These are phyloP conservation scores for Pythium volutum DNA, from an alignment of 352 stramenopile genomes.

Conservation along the genomic window DNA sequence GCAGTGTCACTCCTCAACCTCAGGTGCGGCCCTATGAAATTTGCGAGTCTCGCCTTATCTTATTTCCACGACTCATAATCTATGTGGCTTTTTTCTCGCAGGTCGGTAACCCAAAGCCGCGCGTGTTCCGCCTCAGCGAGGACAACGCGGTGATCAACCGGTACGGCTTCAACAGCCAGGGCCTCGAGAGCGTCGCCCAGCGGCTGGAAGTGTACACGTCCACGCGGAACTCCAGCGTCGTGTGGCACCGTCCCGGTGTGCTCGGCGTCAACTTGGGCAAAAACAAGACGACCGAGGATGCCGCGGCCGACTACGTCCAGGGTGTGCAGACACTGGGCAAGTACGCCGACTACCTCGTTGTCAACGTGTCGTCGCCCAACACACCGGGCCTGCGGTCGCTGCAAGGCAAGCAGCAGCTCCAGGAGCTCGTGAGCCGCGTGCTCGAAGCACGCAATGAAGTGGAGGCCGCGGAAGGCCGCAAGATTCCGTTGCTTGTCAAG, in stretches of 20 bases:
- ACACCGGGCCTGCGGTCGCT: slow-evolving; percentile 86
- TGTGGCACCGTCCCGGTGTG: slow-evolving; percentile 61
- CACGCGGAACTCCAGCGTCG: slow-evolving; percentile 29
- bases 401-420: slow-evolving; percentile 80
- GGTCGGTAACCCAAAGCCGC: slow-evolving; percentile 93
- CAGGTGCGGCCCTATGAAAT: slow-evolving; percentile 44
- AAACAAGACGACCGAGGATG: slow-evolving; percentile 93
- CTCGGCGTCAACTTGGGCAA: slow-evolving; percentile 98
- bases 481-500: slow-evolving; percentile 95
- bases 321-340: slow-evolving; percentile 91
- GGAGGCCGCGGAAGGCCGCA: slow-evolving; percentile 45
- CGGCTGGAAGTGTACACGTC: slow-evolving; percentile 61
- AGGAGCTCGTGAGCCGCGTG: slow-evolving; percentile 69
- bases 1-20: slow-evolving; percentile 90
- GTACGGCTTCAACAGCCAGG: slow-evolving; percentile 98
- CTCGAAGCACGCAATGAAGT: slow-evolving; percentile 66
- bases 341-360: slow-evolving; percentile 97
- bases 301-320: slow-evolving; percentile 85
- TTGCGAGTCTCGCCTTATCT: not conserved
- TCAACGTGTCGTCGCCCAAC: slow-evolving; percentile 98
- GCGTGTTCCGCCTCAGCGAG: slow-evolving; percentile 95
- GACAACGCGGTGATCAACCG: slow-evolving; percentile 97
- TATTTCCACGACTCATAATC: not conserved
- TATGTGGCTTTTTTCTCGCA: slow-evolving; percentile 6
- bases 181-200: slow-evolving; percentile 74